Evolutionary conservation across 768 basidiomycete genomes (phyloP).

Genomic region (Amanita rubescens): DNA sequence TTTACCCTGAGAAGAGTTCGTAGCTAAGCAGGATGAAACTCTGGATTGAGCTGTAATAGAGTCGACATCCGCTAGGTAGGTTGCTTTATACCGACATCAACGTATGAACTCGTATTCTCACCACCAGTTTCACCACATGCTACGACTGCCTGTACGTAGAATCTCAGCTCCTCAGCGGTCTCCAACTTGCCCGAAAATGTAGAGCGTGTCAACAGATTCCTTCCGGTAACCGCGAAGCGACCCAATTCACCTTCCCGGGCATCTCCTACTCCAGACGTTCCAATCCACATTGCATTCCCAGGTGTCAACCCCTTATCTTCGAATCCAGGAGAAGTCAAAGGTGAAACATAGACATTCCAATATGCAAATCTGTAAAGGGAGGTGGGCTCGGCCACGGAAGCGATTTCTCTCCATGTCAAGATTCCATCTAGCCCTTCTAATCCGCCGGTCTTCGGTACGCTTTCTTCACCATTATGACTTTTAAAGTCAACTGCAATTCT

Average conservation of each 20-base stretch:
- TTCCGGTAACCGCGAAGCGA: background rate
- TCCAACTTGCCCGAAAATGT: background rate
- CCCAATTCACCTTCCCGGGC: background rate
- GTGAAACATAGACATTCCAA: background rate
- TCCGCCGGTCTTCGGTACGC: slow-evolving; percentile 12
- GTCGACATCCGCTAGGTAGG: background rate
- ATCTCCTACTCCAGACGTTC: background rate
- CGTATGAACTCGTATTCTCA: too few species aligned
- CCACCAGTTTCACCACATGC: background rate
- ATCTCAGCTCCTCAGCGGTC: background rate
- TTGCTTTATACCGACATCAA: background rate
- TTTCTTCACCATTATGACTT: background rate
- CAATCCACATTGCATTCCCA: background rate
- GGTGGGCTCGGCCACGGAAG: background rate
- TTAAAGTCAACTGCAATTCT: background rate
- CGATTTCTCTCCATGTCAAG: background rate
- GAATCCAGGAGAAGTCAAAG: background rate
- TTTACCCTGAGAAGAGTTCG: too few species aligned
- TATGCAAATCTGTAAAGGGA: background rate
- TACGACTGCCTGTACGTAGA: background rate
- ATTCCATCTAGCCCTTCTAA: background rate
- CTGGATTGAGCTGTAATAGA: background rate
- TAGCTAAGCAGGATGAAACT: background rate
- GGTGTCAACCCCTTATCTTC: background rate
- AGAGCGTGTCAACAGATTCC: background rate